Percentiles rank a stretch among this genome's conserved stretches.
phyloP scores from a whole-genome alignment of 108 stramenopile genomes.

The Skeletonema tropicum region DNA sequence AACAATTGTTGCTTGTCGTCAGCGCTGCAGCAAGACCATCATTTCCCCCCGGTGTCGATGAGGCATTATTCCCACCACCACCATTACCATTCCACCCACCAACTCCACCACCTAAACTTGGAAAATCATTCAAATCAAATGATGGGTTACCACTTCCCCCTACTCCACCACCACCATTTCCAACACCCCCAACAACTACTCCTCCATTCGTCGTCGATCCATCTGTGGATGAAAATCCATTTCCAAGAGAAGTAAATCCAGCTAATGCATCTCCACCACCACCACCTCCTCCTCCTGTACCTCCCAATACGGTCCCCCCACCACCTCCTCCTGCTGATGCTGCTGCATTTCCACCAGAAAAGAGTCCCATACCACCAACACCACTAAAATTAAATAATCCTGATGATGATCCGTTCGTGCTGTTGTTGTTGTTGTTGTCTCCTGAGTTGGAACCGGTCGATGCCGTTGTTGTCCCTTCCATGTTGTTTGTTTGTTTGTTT shows the following conservation, averaged over 20 bases:
- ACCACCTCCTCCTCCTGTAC: neutral
- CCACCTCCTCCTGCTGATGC: no score
- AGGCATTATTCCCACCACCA: constrained; percentile 12
- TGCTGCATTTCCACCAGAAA: constrained; percentile 7
- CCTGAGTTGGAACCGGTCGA: constrained; percentile 26
- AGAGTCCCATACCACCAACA: constrained; percentile 33
- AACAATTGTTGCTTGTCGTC: constrained; percentile 68
- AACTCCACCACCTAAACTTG: constrained; percentile 70
- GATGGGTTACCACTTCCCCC: constrained; percentile 40
- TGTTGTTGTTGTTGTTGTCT: constrained; percentile 8
- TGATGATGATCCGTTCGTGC: constrained; percentile 18
- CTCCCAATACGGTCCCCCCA: neutral
- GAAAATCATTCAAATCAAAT: constrained; percentile 89
- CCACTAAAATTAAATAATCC: constrained; percentile 22
- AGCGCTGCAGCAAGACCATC: constrained; percentile 74
- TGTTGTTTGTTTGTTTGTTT: neutral
- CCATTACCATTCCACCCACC: no score
- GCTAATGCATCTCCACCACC: constrained; percentile 18
- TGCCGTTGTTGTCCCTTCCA: constrained; percentile 34
- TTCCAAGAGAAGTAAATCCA: constrained; percentile 37
- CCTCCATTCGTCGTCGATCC: neutral
- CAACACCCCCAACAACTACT: neutral
- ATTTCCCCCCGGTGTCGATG: constrained; percentile 29
- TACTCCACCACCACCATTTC: neutral
- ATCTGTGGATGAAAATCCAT: constrained; percentile 34